Evolutionary conservation across 495 filamentous ascomycete species (phyloP).

Genomic region (Xylaria intraflava): DNA sequence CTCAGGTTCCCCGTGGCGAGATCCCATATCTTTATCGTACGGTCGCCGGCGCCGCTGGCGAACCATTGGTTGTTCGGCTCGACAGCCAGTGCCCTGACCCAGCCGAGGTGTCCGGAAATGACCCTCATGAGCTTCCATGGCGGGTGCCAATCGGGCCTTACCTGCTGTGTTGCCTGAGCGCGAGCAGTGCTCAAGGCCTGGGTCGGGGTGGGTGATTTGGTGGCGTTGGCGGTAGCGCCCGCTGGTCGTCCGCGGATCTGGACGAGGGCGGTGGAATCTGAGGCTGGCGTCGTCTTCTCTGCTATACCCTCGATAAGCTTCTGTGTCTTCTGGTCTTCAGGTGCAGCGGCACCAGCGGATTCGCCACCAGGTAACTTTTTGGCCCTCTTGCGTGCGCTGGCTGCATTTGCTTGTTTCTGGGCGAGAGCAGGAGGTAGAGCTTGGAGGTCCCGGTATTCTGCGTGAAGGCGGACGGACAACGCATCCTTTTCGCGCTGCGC

Average conservation of each 20-base stretch:
- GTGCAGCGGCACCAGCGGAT: constrained; percentile 33
- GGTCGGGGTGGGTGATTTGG: constrained; percentile 19
- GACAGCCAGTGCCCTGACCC: constrained; percentile 86
- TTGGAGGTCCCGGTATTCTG: constrained; percentile 76
- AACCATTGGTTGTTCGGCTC: constrained; percentile 99
- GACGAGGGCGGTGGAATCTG: constrained; percentile 54
- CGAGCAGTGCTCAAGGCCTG: constrained; percentile 52
- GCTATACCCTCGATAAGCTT: constrained; percentile 66
- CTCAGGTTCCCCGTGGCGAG: constrained; percentile 74
- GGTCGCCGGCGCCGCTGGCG: constrained; percentile 88
- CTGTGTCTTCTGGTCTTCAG: constrained; percentile 51
- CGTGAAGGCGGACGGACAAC: constrained; percentile 41
- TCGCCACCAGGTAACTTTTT: constrained; percentile 43
- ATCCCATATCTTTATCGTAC: constrained; percentile 99
- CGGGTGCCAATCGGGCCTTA: constrained; percentile 87
- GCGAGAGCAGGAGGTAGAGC: constrained; percentile 80
- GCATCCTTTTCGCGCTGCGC: constrained; percentile 34
- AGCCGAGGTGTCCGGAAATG: constrained; percentile 92
- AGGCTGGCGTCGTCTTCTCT: constrained; percentile 30
- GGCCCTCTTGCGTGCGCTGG: constrained; percentile 40
- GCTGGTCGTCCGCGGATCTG: constrained; percentile 31
- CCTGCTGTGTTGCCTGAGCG: constrained; percentile 61
- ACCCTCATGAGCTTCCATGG: constrained; percentile 99
- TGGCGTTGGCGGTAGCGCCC: constrained; percentile 4
- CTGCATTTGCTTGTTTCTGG: constrained; percentile 63